Base-by-base conservation (phyloP, 1,284 basidiomycete genomes). In the Bothia castanella region DNA sequence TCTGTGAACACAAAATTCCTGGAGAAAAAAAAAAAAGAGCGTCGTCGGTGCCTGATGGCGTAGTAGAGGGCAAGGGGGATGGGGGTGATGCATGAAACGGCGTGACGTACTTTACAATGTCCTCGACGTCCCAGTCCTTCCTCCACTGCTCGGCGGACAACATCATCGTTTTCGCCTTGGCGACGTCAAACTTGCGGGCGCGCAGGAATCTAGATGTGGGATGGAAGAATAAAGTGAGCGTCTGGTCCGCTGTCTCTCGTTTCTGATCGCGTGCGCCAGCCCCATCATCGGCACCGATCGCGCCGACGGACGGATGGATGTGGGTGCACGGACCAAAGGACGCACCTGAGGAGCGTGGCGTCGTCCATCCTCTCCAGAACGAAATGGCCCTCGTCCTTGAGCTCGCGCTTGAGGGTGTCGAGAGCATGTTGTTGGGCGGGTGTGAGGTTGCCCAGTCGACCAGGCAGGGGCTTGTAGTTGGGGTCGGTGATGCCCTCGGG, bases 1-100 rank as follows among this genome's bases (percentile, higher is more conserved):
- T 98, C 96, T 54, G 80, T 82, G 71, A 95, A 98, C 56, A 90
- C 82, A 69, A 97, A 98, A 63, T 83, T 86, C 59, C 90, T 93
- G 14, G 20, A 13, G n/a, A n/a, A n/a, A n/a, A n/a, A n/a, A n/a
- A n/a, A n/a, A n/a, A n/a, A n/a, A n/a, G n/a, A n/a, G n/a, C n/a
- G n/a, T n/a, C n/a, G n/a, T n/a, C n/a, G n/a, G n/a, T n/a, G n/a
- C n/a, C n/a, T n/a, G n/a, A n/a, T n/a, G n/a, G n/a, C n/a, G n/a
- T n/a, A n/a, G n/a, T n/a, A n/a, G n/a, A 4, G 16, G 21, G 7
- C 11, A 25, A 11, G 21, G 13, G 5, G 21, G 12, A n/a, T n/a
- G 13, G 14, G 5, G 25, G 4, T 4, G 19, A 7, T 2, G 25
- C 39, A n/a, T 6, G 42, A 13, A 5, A 37, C 25, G 17, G 42